These are phyloP conservation scores for Kuraishia ogatae DNA, from an alignment of 805 yeast species.

Conservation along the genomic window DNA sequence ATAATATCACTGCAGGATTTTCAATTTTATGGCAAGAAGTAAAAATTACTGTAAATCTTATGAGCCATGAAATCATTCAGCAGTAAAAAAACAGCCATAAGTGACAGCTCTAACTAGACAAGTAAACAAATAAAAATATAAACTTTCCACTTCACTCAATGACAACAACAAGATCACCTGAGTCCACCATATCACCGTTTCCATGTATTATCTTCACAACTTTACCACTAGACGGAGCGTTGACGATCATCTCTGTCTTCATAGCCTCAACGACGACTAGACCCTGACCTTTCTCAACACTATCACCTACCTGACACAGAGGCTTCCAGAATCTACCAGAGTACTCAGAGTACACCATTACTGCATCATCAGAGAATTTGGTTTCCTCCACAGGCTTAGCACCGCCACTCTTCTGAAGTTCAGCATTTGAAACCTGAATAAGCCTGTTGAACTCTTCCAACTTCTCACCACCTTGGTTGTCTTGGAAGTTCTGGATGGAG, in stretches of 20 bases:
- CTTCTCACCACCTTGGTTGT: slow-evolving; percentile 69
- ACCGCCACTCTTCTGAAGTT: slow-evolving; percentile 48
- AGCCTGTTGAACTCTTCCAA: slow-evolving; percentile 78
- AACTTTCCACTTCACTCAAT: slow-evolving; percentile 46
- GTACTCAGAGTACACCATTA: slow-evolving; percentile 83
- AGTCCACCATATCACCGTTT: slow-evolving; percentile 94
- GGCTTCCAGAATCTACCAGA: slow-evolving; percentile 98
- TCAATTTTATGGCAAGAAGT: too few species aligned
- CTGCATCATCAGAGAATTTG: slow-evolving; percentile 68
- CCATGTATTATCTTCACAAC: slow-evolving; percentile 65
- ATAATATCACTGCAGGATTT: too few species aligned
- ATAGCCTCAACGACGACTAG: slow-evolving; percentile 91
- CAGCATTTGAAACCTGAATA: slow-evolving; percentile 75
- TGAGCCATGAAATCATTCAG: too few species aligned
- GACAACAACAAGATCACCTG: slow-evolving; percentile 92
- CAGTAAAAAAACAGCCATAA: not conserved
- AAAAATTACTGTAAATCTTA: too few species aligned
- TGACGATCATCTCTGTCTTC: slow-evolving; percentile 95
- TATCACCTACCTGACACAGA: slow-evolving; percentile 69
- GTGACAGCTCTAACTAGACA: too few species aligned
- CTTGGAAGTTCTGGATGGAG: slow-evolving; percentile 63
- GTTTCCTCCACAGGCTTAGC: slow-evolving; percentile 38
- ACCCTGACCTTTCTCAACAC: slow-evolving; percentile 66
- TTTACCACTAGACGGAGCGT: slow-evolving; percentile 61
- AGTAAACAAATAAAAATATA: not conserved